Evolutionary conservation across 148 eudicot species (phyloP).

Genomic region (Vaccinium myrtillus): DNA sequence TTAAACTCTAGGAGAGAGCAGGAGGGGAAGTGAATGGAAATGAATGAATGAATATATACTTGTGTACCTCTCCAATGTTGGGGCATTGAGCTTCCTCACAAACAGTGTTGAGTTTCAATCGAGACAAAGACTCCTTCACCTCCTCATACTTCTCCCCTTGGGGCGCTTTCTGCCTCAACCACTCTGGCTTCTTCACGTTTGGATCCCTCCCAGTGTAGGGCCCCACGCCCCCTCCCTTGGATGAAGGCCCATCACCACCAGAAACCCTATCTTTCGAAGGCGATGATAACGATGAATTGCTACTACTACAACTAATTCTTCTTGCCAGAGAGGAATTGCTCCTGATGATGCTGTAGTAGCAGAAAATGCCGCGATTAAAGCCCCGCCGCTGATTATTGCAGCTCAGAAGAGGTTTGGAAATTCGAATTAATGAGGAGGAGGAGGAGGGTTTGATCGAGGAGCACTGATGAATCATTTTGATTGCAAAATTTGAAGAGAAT

Average conservation of each 20-base stretch:
- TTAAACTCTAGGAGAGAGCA: too few relatives aligned
- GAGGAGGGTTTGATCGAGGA: neutral
- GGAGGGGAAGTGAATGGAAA: neutral
- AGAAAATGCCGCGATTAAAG: neutral
- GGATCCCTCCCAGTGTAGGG: slow-evolving; percentile 82
- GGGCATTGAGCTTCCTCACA: slow-evolving; percentile 98
- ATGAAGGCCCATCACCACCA: too few relatives aligned
- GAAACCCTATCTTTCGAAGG: neutral
- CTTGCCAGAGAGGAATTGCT: neutral
- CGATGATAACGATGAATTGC: neutral
- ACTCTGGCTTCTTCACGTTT: slow-evolving; percentile 73
- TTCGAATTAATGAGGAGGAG: neutral
- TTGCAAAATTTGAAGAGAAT: neutral
- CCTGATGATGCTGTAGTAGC: neutral
- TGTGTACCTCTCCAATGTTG: slow-evolving; percentile 66
- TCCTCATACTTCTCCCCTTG: slow-evolving; percentile 74
- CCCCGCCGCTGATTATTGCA: neutral
- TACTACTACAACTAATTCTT: neutral
- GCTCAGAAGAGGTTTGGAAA: neutral
- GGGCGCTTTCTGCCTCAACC: slow-evolving; percentile 90
- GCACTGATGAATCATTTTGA: slow-evolving; percentile 13
- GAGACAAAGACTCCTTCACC: slow-evolving; percentile 65
- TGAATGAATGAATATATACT: neutral
- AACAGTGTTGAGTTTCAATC: slow-evolving; percentile 77
- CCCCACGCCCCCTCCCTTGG: slow-evolving; percentile 37